These are phyloP conservation scores for Hypoxylon sp. DNA, from an alignment of 2,329 filamentous ascomycete species.

Conservation along the genomic window DNA sequence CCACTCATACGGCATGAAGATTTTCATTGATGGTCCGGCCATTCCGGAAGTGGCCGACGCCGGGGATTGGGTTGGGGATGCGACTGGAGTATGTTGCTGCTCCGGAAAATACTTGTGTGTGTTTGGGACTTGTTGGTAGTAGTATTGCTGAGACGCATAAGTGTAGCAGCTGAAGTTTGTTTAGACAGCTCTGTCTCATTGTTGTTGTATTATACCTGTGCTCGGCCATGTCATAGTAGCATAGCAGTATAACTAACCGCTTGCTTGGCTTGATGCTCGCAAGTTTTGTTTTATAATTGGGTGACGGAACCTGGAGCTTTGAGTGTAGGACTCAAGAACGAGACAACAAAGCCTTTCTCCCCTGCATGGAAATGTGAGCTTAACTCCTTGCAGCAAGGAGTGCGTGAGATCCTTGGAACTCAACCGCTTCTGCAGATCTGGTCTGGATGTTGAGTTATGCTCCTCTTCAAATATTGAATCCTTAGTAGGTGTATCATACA, in stretches of 20 bases:
- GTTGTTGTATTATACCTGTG: no score
- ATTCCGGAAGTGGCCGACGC: conserved; percentile 27
- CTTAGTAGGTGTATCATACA: no score
- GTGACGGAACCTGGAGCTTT: not conserved
- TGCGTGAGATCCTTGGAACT: not conserved
- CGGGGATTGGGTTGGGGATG: conserved; percentile 11
- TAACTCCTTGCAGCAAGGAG: conserved; percentile 16
- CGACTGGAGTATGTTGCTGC: conserved; percentile 22
- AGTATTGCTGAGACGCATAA: no score
- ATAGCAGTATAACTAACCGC: no score
- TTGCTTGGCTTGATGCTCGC: not conserved
- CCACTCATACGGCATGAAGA: no score
- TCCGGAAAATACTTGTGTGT: conserved; percentile 28
- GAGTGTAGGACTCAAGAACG: conserved; percentile 1
- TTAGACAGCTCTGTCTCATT: not conserved
- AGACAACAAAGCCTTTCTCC: conserved; percentile 10
- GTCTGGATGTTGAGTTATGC: no score
- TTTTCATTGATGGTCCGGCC: conserved; percentile 10
- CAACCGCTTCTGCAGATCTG: not conserved
- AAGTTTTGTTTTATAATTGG: not conserved
- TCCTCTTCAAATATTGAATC: no score
- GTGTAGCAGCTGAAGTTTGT: no score
- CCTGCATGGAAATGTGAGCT: conserved; percentile 16
- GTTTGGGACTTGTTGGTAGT: no score
- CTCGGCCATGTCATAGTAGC: no score